Evolutionary conservation across 2,329 filamentous ascomycete species (phyloP).

Genomic region (Fusarium verticillioides): DNA sequence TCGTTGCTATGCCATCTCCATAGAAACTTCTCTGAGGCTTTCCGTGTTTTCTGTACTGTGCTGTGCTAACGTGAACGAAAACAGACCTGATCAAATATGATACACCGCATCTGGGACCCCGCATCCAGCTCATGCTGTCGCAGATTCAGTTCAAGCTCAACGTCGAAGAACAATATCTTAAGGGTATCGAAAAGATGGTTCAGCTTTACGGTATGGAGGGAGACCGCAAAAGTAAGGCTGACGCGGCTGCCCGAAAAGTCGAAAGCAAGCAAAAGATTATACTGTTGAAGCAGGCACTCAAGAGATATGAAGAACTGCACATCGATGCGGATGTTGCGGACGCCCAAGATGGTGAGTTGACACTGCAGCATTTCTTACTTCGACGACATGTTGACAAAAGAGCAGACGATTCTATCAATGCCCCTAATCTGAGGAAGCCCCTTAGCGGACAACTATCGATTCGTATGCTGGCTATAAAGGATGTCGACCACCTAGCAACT

Average conservation of each 20-base stretch:
- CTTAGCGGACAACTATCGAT: constrained; percentile 90
- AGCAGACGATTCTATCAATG: constrained; percentile 93
- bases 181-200: constrained; percentile 99
- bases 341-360: constrained; percentile 77
- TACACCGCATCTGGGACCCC: constrained; percentile 91
- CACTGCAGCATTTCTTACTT: background rate
- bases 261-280: constrained; percentile 99
- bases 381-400: constrained; percentile 29
- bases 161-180: constrained; percentile 98
- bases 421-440: constrained; percentile 95
- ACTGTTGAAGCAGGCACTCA: constrained; percentile 92
- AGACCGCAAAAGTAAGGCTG: constrained; percentile 92
- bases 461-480: constrained; percentile 87
- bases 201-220: constrained; percentile 97
- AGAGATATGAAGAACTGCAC: constrained; percentile 96
- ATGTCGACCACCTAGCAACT: constrained; percentile 91
- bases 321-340: constrained; percentile 88
- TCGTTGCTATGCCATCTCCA: constrained; percentile 21
- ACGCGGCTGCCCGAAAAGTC: constrained; percentile 87
- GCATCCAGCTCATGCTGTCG: constrained; percentile 98
- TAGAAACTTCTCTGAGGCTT: background rate
- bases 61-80: constrained; percentile 7
- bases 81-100: constrained; percentile 98
- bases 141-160: constrained; percentile 99
- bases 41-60: background rate